Evolutionary conservation across 495 filamentous ascomycete species (phyloP).

Genomic region (Trichoderma parareesei): DNA sequence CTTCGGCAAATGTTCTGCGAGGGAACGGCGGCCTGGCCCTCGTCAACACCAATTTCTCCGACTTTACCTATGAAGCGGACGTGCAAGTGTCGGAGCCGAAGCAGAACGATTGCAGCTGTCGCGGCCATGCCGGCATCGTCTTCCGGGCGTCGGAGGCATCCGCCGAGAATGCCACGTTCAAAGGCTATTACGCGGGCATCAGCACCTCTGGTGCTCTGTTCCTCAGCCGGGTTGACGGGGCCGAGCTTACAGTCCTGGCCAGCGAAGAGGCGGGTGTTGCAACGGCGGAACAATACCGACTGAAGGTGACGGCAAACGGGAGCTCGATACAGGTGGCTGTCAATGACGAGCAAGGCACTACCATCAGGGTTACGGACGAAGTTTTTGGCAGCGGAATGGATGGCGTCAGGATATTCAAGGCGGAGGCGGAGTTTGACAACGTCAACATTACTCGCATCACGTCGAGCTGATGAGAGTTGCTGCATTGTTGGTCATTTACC

Average conservation of each 20-base stretch:
- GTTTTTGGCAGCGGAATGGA: not conserved
- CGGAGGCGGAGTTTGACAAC: slow-evolving; percentile 2
- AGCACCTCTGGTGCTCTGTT: slow-evolving; percentile 14
- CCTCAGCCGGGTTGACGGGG: slow-evolving; percentile 17
- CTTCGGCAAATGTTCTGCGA: slow-evolving; percentile 14
- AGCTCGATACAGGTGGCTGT: not conserved
- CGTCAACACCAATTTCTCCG: slow-evolving; percentile 26
- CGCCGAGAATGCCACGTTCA: slow-evolving; percentile 9
- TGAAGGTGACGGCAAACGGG: not conserved
- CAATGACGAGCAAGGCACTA: not conserved
- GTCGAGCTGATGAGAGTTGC: not conserved
- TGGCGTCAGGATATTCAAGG: not conserved
- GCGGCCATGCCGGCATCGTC: not conserved
- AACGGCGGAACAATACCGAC: not conserved
- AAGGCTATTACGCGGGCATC: slow-evolving; percentile 18
- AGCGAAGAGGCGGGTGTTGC: not conserved
- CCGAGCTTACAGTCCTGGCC: not conserved
- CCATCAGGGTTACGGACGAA: not conserved
- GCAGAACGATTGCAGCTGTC: not conserved
- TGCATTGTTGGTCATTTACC: too few species aligned
- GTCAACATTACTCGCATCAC: slow-evolving; percentile 5
- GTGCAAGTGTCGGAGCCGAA: slow-evolving; percentile 12
- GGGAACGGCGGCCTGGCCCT: slow-evolving; percentile 18
- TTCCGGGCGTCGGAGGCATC: slow-evolving; percentile 7
- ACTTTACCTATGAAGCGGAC: slow-evolving; percentile 22